Conservation (phyloP, 2,329 filamentous ascomycete species). For the Zymoseptoria pseudotritici region DNA sequence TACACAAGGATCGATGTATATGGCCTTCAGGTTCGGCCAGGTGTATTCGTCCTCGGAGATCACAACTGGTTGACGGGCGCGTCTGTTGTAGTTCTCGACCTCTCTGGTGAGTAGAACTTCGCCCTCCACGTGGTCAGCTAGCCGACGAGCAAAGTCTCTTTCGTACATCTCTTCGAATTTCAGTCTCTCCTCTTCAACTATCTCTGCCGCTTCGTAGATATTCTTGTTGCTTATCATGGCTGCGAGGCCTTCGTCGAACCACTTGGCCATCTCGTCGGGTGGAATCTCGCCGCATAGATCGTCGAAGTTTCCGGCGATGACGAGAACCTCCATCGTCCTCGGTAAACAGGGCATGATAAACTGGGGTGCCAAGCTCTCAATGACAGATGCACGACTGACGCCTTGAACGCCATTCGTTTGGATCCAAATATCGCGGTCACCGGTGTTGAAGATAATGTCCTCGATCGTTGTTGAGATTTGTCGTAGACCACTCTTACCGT, state of each 20-base stretch:
- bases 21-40: neutral
- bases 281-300: neutral
- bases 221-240: neutral
- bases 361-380: neutral
- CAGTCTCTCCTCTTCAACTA: neutral
- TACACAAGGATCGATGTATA: neutral
- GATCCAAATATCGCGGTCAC: neutral
- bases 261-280: neutral
- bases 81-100: neutral
- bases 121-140: no score
- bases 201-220: neutral
- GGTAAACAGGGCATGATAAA: neutral
- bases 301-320: neutral
- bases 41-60: neutral
- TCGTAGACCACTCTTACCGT: neutral
- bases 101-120: neutral
- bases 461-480: neutral
- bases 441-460: neutral
- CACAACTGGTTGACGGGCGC: neutral
- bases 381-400: neutral
- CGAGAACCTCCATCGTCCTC: neutral
- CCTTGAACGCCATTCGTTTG: neutral
- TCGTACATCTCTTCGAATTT: neutral
- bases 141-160: neutral
- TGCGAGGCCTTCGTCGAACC: neutral